Percentiles rank a stretch among this genome's conserved stretches.
These are phyloP conservation scores for Ceratocystis smalleyi DNA, from an alignment of 2,329 filamentous ascomycete species.

Conservation along the genomic window DNA sequence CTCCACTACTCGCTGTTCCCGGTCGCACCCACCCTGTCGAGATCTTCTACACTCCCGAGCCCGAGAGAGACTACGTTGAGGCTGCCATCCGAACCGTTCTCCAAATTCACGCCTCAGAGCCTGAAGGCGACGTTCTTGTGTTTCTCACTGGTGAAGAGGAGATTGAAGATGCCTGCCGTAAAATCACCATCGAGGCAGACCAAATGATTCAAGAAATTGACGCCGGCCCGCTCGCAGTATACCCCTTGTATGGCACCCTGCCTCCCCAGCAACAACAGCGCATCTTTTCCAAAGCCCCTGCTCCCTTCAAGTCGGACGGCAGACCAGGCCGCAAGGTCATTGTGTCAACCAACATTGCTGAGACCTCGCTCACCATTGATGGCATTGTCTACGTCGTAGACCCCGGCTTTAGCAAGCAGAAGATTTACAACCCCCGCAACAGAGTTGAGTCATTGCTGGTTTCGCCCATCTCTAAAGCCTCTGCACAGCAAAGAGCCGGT, in stretches of 20 bases:
- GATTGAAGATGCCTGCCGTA: constrained; percentile 89
- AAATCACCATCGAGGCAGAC: constrained; percentile 79
- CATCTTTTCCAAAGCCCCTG: constrained; percentile 83
- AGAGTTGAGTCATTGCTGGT: constrained; percentile 95
- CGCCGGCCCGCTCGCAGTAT: constrained; percentile 75
- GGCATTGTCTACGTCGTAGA: constrained; percentile 99
- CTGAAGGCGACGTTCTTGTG: constrained; percentile 79
- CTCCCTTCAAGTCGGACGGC: constrained; percentile 55
- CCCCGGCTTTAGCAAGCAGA: constrained; percentile 97
- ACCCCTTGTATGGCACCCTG: constrained; percentile 85
- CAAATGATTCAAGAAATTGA: constrained; percentile 85
- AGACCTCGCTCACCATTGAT: constrained; percentile 94
- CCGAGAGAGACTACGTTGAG: constrained; percentile 92
- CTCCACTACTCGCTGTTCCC: constrained; percentile 81
- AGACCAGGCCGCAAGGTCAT: constrained; percentile 86
- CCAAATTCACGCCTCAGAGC: constrained; percentile 88
- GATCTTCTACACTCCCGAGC: constrained; percentile 95
- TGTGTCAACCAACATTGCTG: constrained; percentile 92
- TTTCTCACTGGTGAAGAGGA: constrained; percentile 98
- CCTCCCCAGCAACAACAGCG: constrained; percentile 85
- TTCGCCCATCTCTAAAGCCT: constrained; percentile 93
- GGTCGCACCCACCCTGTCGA: constrained; percentile 93
- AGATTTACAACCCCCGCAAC: constrained; percentile 95
- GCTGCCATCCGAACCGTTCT: constrained; percentile 86
- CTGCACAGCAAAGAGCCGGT: constrained; percentile 91